Evolutionary conservation across 2,329 filamentous ascomycete genomes (phyloP), one percentile per base, ranked within the genome.

Genomic region (Cadophora sp.): DNA sequence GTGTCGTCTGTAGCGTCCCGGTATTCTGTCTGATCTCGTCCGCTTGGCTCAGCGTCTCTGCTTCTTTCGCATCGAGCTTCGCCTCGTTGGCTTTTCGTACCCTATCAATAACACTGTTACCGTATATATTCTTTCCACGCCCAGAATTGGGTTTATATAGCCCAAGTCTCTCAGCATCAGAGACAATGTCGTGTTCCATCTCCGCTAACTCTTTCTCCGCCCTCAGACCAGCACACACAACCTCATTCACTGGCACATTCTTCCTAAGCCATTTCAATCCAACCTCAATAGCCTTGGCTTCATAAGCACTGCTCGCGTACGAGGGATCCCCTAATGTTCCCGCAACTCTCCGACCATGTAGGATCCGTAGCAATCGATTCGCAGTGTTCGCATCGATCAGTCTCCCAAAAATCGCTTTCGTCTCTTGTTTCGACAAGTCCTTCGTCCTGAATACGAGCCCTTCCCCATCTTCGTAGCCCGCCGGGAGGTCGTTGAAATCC

Each of bases 261-360:
- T 80, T 77, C 60, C 88, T 83, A 50, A 91, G 79, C 75, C 88
- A 90, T 41, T 77, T 78, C 64, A 91, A 78, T 0, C 82, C 88
- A 50, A 73, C 80, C 18, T 78, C 75, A 18, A 83, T 78, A 66
- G 87, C 81, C 14, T 45, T 33, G 45, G 65, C 39, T 48, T 74
- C 67, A 53, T 68, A 73, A 9, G 56, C 45, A 47, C 66, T 48
- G 20, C 67, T 64, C 22, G 59, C 78, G 58, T 85, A 81, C 4
- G 78, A 79, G 2, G 87, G 87, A 73, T 90, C 88, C 13, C 87
- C 83, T 50, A 90, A 79, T 3, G 87, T 89, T 41, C 88, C 88
- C 8, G 88, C 87, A 24, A 91, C 86, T 48, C 88, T 82, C 43
- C 87, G 83, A 9, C 88, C 88, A 74, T 91, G 88, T 14, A 90